Evolutionary conservation across 1,139 yeast genomes (phyloP).

Genomic region (Yarrowia galli): DNA sequence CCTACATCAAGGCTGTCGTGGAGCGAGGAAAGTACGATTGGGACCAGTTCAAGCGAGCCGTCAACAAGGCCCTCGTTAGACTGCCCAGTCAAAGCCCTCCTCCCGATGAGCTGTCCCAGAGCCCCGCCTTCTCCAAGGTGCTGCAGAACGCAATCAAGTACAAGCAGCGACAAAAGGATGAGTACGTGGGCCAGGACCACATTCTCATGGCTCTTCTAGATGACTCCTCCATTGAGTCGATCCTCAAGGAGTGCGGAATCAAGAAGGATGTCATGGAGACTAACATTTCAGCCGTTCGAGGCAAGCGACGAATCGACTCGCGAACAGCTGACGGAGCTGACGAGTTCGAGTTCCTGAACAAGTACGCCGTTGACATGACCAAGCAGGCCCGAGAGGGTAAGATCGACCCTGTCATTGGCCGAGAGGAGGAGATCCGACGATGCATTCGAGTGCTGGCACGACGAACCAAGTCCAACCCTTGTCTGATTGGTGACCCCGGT

Average conservation of each 20-base stretch:
- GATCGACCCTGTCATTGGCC: conserved; percentile 97
- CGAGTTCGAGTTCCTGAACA: conserved; percentile 79
- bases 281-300: conserved; percentile 86
- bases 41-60: conserved; percentile 76
- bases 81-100: conserved; percentile 90
- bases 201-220: conserved; percentile 82
- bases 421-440: conserved; percentile 97
- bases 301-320: conserved; percentile 90
- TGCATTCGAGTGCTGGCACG: conserved; percentile 93
- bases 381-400: conserved; percentile 93
- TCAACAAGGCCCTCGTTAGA: conserved; percentile 81
- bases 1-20: conserved; percentile 81
- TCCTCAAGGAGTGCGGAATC: conserved; percentile 78
- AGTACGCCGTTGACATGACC: conserved; percentile 92
- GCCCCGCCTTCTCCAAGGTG: conserved; percentile 73
- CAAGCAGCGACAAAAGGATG: conserved; percentile 87
- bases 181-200: conserved; percentile 94
- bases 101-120: conserved; percentile 74
- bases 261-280: conserved; percentile 75
- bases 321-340: conserved; percentile 92
- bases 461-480: conserved; percentile 95
- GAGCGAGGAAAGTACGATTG: conserved; percentile 92
- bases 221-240: conserved; percentile 69
- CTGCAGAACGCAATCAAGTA: conserved; percentile 74
- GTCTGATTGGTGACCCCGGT: conserved; percentile 98